Evolutionary conservation across 2,329 filamentous ascomycete genomes (phyloP), one percentile per base, ranked within the genome.

Genomic region (Emergomyces pasteurianus): DNA sequence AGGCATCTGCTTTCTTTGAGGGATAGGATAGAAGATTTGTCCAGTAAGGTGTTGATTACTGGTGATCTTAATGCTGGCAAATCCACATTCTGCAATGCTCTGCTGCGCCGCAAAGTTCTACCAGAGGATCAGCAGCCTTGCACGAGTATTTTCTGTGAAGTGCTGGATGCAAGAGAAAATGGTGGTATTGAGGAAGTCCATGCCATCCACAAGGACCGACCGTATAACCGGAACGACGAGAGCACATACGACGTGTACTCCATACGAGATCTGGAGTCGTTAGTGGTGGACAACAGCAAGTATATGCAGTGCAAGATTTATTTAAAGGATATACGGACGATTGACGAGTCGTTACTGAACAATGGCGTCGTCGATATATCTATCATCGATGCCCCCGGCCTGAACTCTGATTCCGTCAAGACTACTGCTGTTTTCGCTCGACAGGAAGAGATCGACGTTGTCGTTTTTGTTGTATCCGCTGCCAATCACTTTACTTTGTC

Each of bases 361-460:
- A 99, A 99, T 67, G 94, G 94, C 12, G 92, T 97, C 1, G 94
- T 99, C 49, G 94, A 99, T 70, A 99, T 99, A 72, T 92, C 94
- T 0, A 81, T 99, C 59, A 99, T 99, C 66, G 94, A 99, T 74
- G 94, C 94, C 0, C 94, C 94, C 1, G 94, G 94, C 36, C 80
- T 99, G 59, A 99, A 99, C 75, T 90, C 89, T 26, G 92, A 99
- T 72, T 97, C 92, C 1, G 86, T 96, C 53, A 95, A 97, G 77
- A 99, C 94, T 0, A 99, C 94, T 1, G 94, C 94, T 23, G 89
- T 99, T 7, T 99, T 99, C 73, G 94, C 94, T 28, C 83, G 94
- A 61, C 94, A 99, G 71, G 94, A 99, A 73, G 94, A 99, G 75
- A 99, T 99, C 65, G 94, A 99, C 68, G 94, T 99, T 0, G 94